A percentile compares a stretch with the other conserved stretches of the same genome.
These are phyloP conservation scores for Candida silvatica DNA, from an alignment of 805 yeast species.

Conservation along the genomic window DNA sequence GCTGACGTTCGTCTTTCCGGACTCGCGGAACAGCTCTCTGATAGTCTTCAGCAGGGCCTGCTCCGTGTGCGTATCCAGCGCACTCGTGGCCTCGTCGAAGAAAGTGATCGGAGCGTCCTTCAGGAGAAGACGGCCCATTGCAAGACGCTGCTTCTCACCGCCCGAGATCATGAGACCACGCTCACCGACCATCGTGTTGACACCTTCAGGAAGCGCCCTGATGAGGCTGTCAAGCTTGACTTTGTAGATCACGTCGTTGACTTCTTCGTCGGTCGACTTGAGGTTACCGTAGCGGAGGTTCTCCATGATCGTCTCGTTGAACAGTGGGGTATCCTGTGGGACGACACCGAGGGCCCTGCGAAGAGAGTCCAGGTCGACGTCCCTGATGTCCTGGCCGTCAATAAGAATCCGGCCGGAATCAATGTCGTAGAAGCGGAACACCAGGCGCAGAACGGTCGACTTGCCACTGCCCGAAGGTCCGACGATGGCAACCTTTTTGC, in stretches of 20 bases:
- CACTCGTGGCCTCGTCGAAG: conserved; percentile 96
- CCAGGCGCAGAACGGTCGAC: conserved; percentile 75
- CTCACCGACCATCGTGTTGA: conserved; percentile 86
- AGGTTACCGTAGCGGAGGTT: conserved; percentile 83
- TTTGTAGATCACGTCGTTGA: conserved; percentile 49
- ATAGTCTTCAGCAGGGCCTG: conserved; percentile 74
- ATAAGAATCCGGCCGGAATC: conserved; percentile 66
- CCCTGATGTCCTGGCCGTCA: conserved; percentile 82
- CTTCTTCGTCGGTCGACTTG: conserved; percentile 65
- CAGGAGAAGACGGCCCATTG: conserved; percentile 83
- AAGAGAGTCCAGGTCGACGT: conserved; percentile 66
- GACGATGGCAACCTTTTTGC: conserved; percentile 85
- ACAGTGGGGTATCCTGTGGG: conserved; percentile 95
- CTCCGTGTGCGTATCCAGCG: conserved; percentile 94
- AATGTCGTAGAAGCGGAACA: conserved; percentile 87
- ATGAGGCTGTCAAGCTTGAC: conserved; percentile 65
- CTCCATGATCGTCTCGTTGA: conserved; percentile 83
- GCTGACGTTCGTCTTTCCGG: conserved; percentile 65
- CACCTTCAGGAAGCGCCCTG: conserved; percentile 71
- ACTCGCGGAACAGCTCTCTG: conserved; percentile 49
- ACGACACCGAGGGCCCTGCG: conserved; percentile 80
- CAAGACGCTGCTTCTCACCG: conserved; percentile 96
- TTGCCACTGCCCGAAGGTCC: conserved; percentile 97
- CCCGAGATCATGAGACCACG: conserved; percentile 99
- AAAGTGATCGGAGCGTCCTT: conserved; percentile 86